Percentiles rank a stretch among this genome's conserved stretches.
phyloP scores from a whole-genome alignment of 2,329 filamentous ascomycete species.

The Aspergillus sp. region DNA sequence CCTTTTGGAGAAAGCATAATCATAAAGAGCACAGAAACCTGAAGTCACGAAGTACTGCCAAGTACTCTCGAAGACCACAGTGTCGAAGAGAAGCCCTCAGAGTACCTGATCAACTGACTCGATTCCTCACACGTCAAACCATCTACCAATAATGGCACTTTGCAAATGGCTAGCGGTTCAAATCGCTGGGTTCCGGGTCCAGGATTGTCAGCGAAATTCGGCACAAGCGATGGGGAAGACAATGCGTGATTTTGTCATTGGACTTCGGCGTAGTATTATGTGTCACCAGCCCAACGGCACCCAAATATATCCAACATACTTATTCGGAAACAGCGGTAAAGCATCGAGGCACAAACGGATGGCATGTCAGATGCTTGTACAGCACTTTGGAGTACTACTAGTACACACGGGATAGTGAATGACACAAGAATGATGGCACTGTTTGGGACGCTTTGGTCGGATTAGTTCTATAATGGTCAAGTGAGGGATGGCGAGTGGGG shows the following conservation, averaged over 20 bases:
- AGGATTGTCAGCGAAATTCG: neutral
- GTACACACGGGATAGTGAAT: neutral
- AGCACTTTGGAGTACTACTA: no score
- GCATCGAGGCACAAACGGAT: neutral
- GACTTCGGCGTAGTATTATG: neutral
- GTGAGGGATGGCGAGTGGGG: constrained; percentile 10
- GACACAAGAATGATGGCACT: constrained; percentile 6
- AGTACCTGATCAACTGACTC: neutral
- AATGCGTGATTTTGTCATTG: neutral
- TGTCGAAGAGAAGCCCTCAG: neutral
- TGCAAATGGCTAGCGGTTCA: neutral
- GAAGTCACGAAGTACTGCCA: neutral
- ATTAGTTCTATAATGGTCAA: constrained; percentile 1
- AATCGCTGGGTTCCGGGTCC: neutral
- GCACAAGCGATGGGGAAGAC: neutral
- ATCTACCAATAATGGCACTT: neutral
- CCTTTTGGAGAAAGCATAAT: neutral
- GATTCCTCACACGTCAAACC: neutral
- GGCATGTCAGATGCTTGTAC: neutral
- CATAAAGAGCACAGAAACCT: neutral
- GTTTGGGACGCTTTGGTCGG: neutral
- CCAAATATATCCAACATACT: neutral
- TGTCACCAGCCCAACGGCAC: constrained; percentile 7
- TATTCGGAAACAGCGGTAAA: neutral
- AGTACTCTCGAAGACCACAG: neutral